Conservation (phyloP, 331 rosid genomes). For the Acacia pycnantha region DNA sequence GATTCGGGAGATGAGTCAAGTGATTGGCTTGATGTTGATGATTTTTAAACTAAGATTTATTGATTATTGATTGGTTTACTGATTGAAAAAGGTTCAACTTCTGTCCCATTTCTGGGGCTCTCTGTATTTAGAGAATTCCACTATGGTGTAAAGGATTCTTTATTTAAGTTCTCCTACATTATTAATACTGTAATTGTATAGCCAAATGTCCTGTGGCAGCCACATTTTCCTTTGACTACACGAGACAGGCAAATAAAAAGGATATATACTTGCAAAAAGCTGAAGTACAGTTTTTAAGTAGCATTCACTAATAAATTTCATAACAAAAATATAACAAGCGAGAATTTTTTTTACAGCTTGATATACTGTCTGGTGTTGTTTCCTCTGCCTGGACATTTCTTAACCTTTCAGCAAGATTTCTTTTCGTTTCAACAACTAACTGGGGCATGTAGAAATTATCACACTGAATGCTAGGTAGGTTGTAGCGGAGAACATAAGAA, state of each 20-base stretch:
- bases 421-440: neutral
- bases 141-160: slow-evolving; percentile 16
- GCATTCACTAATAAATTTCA: neutral
- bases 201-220: slow-evolving; percentile 7
- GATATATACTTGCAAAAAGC: neutral
- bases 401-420: slow-evolving; percentile 55
- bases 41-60: slow-evolving; percentile 48
- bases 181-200: neutral
- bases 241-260: neutral
- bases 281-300: neutral
- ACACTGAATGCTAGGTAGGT: too few relatives aligned
- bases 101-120: slow-evolving; percentile 10
- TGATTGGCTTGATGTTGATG: slow-evolving; percentile 86
- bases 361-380: slow-evolving; percentile 52
- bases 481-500: too few relatives aligned
- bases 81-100: slow-evolving; percentile 40
- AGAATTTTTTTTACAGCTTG: neutral
- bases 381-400: slow-evolving; percentile 52
- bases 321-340: neutral
- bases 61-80: slow-evolving; percentile 24
- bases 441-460: neutral
- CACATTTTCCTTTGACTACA: neutral
- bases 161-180: neutral
- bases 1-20: slow-evolving; percentile 85
- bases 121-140: slow-evolving; percentile 32